phyloP scores from a whole-genome alignment of 805 yeast species.

The Kodamaea jinghongensis region DNA sequence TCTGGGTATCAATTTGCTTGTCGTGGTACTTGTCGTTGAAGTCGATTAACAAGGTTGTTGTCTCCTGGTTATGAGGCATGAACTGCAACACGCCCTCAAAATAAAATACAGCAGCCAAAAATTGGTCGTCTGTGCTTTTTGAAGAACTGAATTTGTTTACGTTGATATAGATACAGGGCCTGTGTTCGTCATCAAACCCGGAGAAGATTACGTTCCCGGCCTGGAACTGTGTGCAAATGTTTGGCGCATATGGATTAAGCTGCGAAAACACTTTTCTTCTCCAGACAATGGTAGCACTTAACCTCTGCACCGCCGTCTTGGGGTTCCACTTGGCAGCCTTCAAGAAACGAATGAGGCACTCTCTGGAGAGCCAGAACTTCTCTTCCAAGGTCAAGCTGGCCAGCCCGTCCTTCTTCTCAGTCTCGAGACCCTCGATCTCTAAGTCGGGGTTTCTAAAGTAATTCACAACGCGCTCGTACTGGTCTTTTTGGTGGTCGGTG shows the following conservation, averaged over 20 bases:
- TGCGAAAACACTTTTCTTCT: slow-evolving; percentile 68
- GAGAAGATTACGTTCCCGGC: slow-evolving; percentile 90
- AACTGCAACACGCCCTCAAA: slow-evolving; percentile 87
- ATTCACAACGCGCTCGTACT: background rate
- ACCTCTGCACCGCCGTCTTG: slow-evolving; percentile 66
- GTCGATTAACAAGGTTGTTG: slow-evolving; percentile 86
- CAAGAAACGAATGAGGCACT: slow-evolving; percentile 83
- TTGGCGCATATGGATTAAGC: slow-evolving; percentile 20
- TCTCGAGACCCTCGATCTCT: slow-evolving; percentile 20
- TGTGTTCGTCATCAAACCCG: slow-evolving; percentile 82
- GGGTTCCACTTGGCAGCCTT: slow-evolving; percentile 92
- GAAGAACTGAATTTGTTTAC: slow-evolving; percentile 9
- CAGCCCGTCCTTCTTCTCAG: background rate
- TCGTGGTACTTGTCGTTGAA: slow-evolving; percentile 39
- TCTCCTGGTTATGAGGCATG: slow-evolving; percentile 96
- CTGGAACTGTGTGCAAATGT: slow-evolving; percentile 38
- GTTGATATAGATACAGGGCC: slow-evolving; percentile 81
- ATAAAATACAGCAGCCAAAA: slow-evolving; percentile 46
- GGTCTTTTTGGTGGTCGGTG: background rate
- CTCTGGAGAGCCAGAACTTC: slow-evolving; percentile 89
- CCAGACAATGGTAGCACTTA: slow-evolving; percentile 82
- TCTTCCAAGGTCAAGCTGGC: slow-evolving; percentile 41
- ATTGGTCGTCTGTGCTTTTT: background rate
- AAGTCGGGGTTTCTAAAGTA: slow-evolving; percentile 38
- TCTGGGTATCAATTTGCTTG: slow-evolving; percentile 44